These are phyloP conservation scores for Xenosphaeropsis pyriputrescens DNA, from an alignment of 2,329 filamentous ascomycete genomes.

Conservation along the genomic window DNA sequence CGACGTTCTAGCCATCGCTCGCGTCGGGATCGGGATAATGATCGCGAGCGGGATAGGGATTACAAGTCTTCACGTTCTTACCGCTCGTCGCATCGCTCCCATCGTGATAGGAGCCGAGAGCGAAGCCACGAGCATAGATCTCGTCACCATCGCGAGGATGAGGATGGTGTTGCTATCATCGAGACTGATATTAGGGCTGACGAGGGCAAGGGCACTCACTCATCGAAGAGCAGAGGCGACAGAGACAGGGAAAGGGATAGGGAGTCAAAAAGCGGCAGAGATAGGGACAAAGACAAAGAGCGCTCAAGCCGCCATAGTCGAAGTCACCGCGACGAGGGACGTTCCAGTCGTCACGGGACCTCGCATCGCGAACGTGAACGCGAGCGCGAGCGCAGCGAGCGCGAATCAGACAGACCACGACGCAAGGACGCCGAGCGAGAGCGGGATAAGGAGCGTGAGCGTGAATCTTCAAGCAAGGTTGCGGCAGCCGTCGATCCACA, in stretches of 20 bases:
- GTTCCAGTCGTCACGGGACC: not conserved
- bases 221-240: too few relatives aligned
- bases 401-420: conserved; percentile 5
- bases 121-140: not conserved
- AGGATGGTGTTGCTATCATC: not conserved
- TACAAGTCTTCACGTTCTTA: conserved; percentile 14
- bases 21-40: conserved; percentile 29
- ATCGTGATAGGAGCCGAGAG: conserved; percentile 16
- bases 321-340: conserved; percentile 8
- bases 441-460: conserved; percentile 7
- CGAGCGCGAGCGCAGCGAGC: not conserved
- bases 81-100: conserved; percentile 2
- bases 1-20: conserved; percentile 44
- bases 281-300: conserved; percentile 18
- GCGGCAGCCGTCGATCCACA: conserved; percentile 34
- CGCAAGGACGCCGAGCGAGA: conserved; percentile 8
- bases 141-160: not conserved
- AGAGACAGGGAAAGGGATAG: too few relatives aligned
- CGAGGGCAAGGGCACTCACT: too few relatives aligned
- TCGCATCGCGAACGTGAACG: not conserved
- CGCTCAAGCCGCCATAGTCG: conserved; percentile 18
- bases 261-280: too few relatives aligned
- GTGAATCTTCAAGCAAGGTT: conserved; percentile 2
- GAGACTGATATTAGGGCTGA: too few relatives aligned
- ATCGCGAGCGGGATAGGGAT: conserved; percentile 23